Conservation (phyloP, 768 basidiomycete genomes). For the Sporobolomyces phaffii region DNA sequence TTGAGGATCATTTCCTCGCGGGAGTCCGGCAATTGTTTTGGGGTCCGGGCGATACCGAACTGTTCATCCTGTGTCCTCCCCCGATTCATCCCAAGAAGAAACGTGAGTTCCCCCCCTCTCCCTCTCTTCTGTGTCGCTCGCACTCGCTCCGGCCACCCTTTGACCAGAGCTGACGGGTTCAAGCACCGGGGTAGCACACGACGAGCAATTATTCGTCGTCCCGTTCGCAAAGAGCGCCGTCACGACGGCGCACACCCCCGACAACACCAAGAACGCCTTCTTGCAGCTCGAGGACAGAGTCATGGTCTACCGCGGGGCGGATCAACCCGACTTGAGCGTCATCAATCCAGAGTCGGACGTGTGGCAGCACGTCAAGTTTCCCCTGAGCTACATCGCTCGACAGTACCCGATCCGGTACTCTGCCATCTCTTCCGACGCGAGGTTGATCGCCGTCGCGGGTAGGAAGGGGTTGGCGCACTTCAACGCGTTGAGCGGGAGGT, state of each 20-base stretch:
- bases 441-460: constrained; percentile 86
- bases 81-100: constrained; percentile 44
- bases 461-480: constrained; percentile 86
- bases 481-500: constrained; percentile 84
- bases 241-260: constrained; percentile 83
- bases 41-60: constrained; percentile 85
- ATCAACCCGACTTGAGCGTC: constrained; percentile 95
- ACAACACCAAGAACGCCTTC: constrained; percentile 92
- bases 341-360: constrained; percentile 97
- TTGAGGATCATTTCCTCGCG: constrained; percentile 79
- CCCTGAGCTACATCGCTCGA: constrained; percentile 73
- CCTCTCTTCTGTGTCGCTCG: too few species aligned
- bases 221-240: constrained; percentile 94
- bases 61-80: constrained; percentile 64
- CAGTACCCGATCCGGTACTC: constrained; percentile 96
- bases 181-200: constrained; percentile 32
- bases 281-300: constrained; percentile 91
- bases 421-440: constrained; percentile 79
- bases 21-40: constrained; percentile 81
- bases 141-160: too few species aligned
- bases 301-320: constrained; percentile 87
- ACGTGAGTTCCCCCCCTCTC: constrained; percentile 47
- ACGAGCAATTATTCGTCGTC: constrained; percentile 69
- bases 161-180: too few species aligned
- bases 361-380: constrained; percentile 96